Evolutionary conservation across 2,329 filamentous ascomycete species (phyloP).

Genomic region (Fusarium sulawesiense): DNA sequence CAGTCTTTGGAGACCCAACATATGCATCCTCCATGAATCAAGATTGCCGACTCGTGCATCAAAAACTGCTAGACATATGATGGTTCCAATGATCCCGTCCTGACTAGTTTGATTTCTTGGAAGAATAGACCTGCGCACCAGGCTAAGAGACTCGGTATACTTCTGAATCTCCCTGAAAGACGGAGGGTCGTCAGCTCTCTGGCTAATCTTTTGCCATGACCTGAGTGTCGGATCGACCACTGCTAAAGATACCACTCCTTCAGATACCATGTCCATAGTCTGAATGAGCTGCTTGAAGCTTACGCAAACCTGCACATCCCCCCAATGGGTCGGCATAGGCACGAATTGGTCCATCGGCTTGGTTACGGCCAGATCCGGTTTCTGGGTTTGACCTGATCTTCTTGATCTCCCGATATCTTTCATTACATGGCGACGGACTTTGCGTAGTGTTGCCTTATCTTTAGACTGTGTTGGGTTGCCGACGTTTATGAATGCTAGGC

Average conservation of each 20-base stretch:
- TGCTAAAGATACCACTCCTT: slow-evolving; percentile 30
- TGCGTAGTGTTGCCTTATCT: slow-evolving; percentile 17
- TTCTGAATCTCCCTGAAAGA: slow-evolving; percentile 20
- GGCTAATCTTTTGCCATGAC: not conserved
- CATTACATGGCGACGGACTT: slow-evolving; percentile 44
- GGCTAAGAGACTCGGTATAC: slow-evolving; percentile 33
- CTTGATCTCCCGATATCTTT: slow-evolving; percentile 30
- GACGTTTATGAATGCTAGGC: slow-evolving; percentile 30
- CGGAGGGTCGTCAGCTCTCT: not conserved
- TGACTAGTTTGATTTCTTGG: not conserved
- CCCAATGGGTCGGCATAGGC: slow-evolving; percentile 29
- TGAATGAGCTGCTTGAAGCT: slow-evolving; percentile 34
- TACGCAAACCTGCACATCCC: slow-evolving; percentile 31
- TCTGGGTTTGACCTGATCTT: not conserved
- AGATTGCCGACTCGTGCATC: slow-evolving; percentile 34
- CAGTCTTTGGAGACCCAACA: slow-evolving; percentile 28
- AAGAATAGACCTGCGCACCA: slow-evolving; percentile 23
- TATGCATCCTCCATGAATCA: slow-evolving; percentile 31
- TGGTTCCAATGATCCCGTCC: slow-evolving; percentile 30
- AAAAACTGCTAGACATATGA: slow-evolving; percentile 36
- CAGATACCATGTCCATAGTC: slow-evolving; percentile 39
- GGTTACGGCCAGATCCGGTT: not conserved
- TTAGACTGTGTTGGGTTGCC: slow-evolving; percentile 25
- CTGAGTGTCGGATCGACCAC: slow-evolving; percentile 16
- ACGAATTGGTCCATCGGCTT: not conserved